phyloP scores from a whole-genome alignment of 192 early-diverging fungal genomes.

The Entomortierella parvispora region DNA sequence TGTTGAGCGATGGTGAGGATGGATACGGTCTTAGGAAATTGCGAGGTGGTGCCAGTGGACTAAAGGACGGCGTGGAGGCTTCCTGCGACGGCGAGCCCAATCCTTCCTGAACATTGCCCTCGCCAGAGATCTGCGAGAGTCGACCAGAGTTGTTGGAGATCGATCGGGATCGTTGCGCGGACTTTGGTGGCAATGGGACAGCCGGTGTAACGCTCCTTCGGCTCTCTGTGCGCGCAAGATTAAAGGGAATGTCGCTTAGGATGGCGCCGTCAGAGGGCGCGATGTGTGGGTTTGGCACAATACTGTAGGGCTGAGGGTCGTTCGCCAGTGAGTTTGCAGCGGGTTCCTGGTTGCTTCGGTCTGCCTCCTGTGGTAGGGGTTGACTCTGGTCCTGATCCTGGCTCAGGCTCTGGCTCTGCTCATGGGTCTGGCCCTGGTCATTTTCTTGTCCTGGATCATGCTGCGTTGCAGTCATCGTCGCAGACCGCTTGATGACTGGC shows the following conservation, averaged over 20 bases:
- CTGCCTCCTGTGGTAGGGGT: background rate
- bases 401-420: background rate
- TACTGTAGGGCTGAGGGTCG: background rate
- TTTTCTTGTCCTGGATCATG: no score
- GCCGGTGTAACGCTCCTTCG: slow-evolving; percentile 9
- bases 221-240: slow-evolving; percentile 21
- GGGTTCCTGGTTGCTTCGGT: background rate
- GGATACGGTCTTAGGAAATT: slow-evolving; percentile 27
- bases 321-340: background rate
- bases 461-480: background rate
- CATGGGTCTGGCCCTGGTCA: background rate
- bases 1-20: slow-evolving; percentile 14
- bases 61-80: slow-evolving; percentile 17
- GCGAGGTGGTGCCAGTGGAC: slow-evolving; percentile 6
- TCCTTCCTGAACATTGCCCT: background rate
- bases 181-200: slow-evolving; percentile 46
- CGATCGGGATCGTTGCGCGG: slow-evolving; percentile 42
- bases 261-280: background rate
- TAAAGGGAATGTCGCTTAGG: background rate
- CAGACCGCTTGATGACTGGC: slow-evolving; percentile 1
- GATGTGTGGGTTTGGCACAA: background rate
- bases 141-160: slow-evolving; percentile 25
- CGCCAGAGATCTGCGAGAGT: background rate
- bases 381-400: slow-evolving; percentile 8
- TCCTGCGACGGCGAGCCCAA: slow-evolving; percentile 10